Base-by-base conservation (phyloP, 192 early-diverging fungal species). In the Backusella tarrabulga region DNA sequence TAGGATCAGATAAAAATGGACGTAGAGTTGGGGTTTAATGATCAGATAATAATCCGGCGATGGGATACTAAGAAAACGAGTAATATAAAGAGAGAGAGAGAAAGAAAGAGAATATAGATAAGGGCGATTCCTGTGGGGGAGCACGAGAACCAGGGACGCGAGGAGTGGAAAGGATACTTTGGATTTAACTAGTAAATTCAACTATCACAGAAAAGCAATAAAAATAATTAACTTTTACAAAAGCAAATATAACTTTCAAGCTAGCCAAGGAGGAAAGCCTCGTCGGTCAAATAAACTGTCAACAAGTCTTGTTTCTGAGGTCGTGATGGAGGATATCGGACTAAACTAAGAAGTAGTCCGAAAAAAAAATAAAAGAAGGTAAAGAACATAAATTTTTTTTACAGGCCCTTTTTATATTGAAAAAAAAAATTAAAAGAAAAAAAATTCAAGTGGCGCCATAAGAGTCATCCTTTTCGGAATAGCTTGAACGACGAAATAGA, bases 281-380 rank as follows among this genome's bases (percentile, higher is more conserved):
- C 78, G 77, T 67, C 38, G 77, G 72, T 77, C 42, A 74, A 80
- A 77, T 70, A 79, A 76, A 63, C 69, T 85, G 36, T 83, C 79
- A 68, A 77, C 63, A 54, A 73, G 72, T 73, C 63, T 81, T 77
- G 72, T 82, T 82, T 74, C 73, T 77, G 79, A 76, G 74, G 72
- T 36, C 75, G 77, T 76, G 80, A 81, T 79, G 71, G 80, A 73
- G 72, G 71, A 54, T 74, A 72, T 44, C 74, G 75, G 74, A 81
- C 77, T 72, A 71, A 40, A 34, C 71, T 56, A 34, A 68, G 54
- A 70, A 52, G 74, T 73, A 81, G 79, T 71, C 78, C 73, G 78
- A 67, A 68, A 56, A 72, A 72, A 54, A 68, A 41, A 32, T 42
- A 60, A 72, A 44, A 60, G 42, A 54, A 34, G 34, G 36, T 46